Evolutionary conservation across 1,284 basidiomycete genomes (phyloP), one percentile per base, ranked within the genome.

Genomic region (Calocybe gambosa): DNA sequence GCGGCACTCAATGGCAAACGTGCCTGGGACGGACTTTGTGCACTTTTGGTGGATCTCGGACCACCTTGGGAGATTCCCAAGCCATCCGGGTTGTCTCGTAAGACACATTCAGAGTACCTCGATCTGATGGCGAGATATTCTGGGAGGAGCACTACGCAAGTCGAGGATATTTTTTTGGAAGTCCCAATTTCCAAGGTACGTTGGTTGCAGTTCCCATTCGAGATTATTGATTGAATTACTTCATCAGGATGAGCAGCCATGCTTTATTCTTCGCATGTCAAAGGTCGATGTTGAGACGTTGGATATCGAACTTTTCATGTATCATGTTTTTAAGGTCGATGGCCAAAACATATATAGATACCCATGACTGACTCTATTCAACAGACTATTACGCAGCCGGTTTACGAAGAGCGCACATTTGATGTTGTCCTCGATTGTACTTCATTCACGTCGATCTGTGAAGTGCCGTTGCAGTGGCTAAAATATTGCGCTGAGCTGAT

Each of bases 401-500:
- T 60, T 9, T 74, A 80, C 57, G 67, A 65, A 23, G 66, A 72
- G 42, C 73, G 71, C 35, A 53, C 64, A 10, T 90, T 87, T 59
- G 85, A 92, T 48, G 66, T 94, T 23, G 77, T 94, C 54, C 64
- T 93, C 40, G 92, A 93, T 58, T 86, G 86, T 63, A 93, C 91
- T 19, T 80, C 77, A 16, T 92, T 92, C 61, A 77, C 82, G 1
- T 70, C 85, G 5, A 73, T 78, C 3, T 89, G 84, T 0, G 89
- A 93, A 62, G 70, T 92, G 12, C 90, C 90, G 0, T 68, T 88
- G 8, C 80, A 86, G 50, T 93, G 88, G 86, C 62, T 92, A 41
- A 90, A 87, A 60, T 82, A 82, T 47, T 85, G 83, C 38, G 74
- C 85, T 5, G 89, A 93, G 59, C 71, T 92, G 38, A 80, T 89